phyloP scores from a whole-genome alignment of 2,329 filamentous ascomycete species.

The Alternaria ventricosa region DNA sequence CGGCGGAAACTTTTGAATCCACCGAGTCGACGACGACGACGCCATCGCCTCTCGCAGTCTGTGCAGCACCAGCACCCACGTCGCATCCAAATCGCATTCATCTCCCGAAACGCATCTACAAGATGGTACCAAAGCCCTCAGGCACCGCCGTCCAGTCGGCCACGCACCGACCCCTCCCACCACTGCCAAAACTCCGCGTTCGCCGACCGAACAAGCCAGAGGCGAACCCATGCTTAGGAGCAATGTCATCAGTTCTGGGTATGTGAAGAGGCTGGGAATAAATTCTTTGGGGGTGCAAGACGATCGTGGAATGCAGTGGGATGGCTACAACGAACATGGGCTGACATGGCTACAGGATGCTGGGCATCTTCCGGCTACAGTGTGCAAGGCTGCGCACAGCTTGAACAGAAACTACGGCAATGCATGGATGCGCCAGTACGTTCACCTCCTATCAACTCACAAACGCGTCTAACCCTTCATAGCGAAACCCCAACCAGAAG shows the following conservation, averaged over 20 bases:
- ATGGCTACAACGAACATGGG: constrained; percentile 5
- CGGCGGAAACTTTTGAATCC: constrained; percentile 24
- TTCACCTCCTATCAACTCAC: constrained; percentile 25
- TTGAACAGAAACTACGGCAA: constrained; percentile 66
- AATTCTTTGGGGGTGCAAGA: neutral
- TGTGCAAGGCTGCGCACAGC: constrained; percentile 63
- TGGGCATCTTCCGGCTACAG: constrained; percentile 82
- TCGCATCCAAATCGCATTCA: neutral
- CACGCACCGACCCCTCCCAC: constrained; percentile 61
- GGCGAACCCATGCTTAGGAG: constrained; percentile 67
- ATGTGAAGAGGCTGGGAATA: constrained; percentile 25
- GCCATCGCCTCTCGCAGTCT: constrained; percentile 3
- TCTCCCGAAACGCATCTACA: constrained; percentile 10
- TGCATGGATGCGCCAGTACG: constrained; percentile 83
- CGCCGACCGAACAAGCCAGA: constrained; percentile 68
- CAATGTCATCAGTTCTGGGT: constrained; percentile 73
- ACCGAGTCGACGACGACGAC: constrained; percentile 2
- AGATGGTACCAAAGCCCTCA: constrained; percentile 48
- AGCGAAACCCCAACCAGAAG: constrained; percentile 64
- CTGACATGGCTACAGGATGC: constrained; percentile 65
- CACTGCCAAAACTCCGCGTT: constrained; percentile 68
- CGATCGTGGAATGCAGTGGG: neutral
- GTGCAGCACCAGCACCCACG: neutral
- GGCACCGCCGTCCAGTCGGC: constrained; percentile 42
- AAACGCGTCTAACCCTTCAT: constrained; percentile 12